Evolutionary conservation across 441 rosid species (phyloP), one percentile per base, ranked within the genome.

Genomic region (Croton setiger): DNA sequence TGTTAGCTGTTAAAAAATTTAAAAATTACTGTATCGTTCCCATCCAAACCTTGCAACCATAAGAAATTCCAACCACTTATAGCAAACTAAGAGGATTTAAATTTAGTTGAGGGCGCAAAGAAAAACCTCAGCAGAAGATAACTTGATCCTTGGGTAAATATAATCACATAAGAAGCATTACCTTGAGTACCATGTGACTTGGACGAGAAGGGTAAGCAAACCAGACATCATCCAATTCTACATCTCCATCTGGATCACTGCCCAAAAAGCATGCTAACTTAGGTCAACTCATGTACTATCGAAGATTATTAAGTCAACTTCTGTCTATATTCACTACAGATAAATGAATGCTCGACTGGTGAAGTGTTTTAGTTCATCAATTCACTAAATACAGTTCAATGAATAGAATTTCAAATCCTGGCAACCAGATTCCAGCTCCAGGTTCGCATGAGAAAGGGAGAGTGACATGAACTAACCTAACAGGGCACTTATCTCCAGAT

Each of bases 191-290:
- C 96, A 86, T 85, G 75, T 90, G 86, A 78, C 83, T 87, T 4
- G 97, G 98, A 55, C 97, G 98, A 64, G 97, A 92, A 66, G 97
- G 98, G 87, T 95, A 95, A 4, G 98, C 90, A 77, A 95, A 95
- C 97, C 97, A 92, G 18, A 92, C 92, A 61, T 95, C 98, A 44
- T 90, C 82, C 63, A 95, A 63, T 76, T 87, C 99, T 74, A 95
- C 94, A 71, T 85, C 96, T 45, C 96, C 99, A 80, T 85, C 97
- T 69, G 85, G 90, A 73, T 89, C 80, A 44, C 96, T 90, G 80
- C 74, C 58, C 55, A 58, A 52, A 11, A 62, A 54, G 68, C 35
- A 61, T 31, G 58, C 48, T 55, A 4, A 41, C 20, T 70, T 17
- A 18, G 12, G 63, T 63, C 59, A 23, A 44, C n/a, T 5, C 33